Evolutionary conservation across 805 yeast genomes (phyloP).

Genomic region (Lachancea cidri): DNA sequence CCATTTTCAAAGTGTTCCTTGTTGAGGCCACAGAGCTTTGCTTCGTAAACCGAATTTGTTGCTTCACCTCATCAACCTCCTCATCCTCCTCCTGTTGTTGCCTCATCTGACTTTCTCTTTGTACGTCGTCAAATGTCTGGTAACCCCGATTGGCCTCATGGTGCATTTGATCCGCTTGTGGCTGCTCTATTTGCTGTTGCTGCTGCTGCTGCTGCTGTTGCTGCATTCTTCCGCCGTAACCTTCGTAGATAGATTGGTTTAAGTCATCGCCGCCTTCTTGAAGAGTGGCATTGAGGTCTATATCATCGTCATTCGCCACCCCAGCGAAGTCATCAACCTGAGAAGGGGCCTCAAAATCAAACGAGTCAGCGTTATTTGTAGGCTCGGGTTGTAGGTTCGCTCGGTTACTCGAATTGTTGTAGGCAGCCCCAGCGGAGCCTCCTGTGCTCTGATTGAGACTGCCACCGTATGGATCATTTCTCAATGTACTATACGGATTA

Average conservation of each 20-base stretch:
- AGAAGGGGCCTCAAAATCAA: constrained; percentile 21
- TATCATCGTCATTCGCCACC: constrained; percentile 25
- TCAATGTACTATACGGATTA: constrained; percentile 12
- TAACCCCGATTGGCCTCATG: constrained; percentile 26
- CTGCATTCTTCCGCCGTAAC: constrained; percentile 10
- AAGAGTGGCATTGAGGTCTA: constrained; percentile 28
- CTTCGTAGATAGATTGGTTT: constrained; percentile 24
- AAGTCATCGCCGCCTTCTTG: constrained; percentile 28
- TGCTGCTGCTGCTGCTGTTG: constrained; percentile 19
- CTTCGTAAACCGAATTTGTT: constrained; percentile 75
- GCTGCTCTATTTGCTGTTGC: constrained; percentile 27
- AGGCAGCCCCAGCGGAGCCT: background rate
- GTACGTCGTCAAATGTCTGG: constrained; percentile 32
- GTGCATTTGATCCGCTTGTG: constrained; percentile 64
- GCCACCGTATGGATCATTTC: constrained; percentile 5
- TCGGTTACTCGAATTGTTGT: background rate
- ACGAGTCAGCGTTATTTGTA: constrained; percentile 12
- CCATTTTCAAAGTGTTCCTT: constrained; percentile 70
- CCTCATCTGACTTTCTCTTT: constrained; percentile 34
- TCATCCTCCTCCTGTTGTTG: constrained; percentile 64
- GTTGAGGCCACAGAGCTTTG: constrained; percentile 84
- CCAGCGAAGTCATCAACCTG: constrained; percentile 6
- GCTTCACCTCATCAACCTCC: constrained; percentile 81
- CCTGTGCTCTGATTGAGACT: background rate
- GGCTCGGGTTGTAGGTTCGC: no score